phyloP scores from a whole-genome alignment of 2,329 filamentous ascomycete genomes.

The Rhinocladiella similis region DNA sequence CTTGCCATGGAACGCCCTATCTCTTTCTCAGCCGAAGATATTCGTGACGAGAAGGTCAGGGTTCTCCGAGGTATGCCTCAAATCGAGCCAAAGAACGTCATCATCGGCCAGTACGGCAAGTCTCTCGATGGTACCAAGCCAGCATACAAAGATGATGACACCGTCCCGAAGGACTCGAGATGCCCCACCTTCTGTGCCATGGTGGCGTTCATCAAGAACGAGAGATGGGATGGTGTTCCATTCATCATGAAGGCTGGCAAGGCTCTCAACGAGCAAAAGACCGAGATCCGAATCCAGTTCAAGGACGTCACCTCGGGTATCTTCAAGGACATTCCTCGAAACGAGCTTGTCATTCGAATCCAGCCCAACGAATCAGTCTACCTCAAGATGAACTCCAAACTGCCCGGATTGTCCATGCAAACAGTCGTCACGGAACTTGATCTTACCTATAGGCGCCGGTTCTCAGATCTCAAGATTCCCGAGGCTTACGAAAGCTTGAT shows the following conservation, averaged over 20 bases:
- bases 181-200: slow-evolving; percentile 98
- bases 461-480: slow-evolving; percentile 98
- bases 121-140: slow-evolving; percentile 96
- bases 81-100: slow-evolving; percentile 99
- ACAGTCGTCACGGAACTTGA: slow-evolving; percentile 98
- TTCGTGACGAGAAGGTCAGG: slow-evolving; percentile 95
- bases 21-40: slow-evolving; percentile 96
- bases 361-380: slow-evolving; percentile 99
- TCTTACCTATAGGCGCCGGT: slow-evolving; percentile 94
- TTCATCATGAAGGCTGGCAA: slow-evolving; percentile 99
- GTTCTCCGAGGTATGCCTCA: slow-evolving; percentile 90
- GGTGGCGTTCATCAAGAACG: slow-evolving; percentile 98
- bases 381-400: slow-evolving; percentile 99
- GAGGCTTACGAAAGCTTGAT: slow-evolving; percentile 99
- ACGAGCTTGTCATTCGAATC: slow-evolving; percentile 98
- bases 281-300: slow-evolving; percentile 98
- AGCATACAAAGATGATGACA: slow-evolving; percentile 97
- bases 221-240: slow-evolving; percentile 97
- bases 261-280: slow-evolving; percentile 99
- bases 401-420: slow-evolving; percentile 98
- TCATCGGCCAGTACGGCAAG: slow-evolving; percentile 97
- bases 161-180: slow-evolving; percentile 92
- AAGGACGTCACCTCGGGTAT: slow-evolving; percentile 99
- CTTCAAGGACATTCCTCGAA: slow-evolving; percentile 99
- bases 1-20: slow-evolving; percentile 98